phyloP scores from a whole-genome alignment of 2,329 filamentous ascomycete species.

The Trichoderma lentiforme region DNA sequence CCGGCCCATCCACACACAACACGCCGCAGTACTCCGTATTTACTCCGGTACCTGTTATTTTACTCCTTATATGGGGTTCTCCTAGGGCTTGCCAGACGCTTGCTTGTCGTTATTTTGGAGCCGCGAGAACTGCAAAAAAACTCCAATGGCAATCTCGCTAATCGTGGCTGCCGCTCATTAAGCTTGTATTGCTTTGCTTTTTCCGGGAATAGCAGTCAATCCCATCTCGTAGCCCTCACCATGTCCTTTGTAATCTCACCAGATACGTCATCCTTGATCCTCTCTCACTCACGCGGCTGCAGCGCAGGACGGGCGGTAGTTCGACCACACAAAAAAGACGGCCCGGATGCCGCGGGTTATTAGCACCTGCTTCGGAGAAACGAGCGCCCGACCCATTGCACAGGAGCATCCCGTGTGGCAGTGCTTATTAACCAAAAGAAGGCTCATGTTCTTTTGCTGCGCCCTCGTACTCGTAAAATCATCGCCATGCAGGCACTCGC shows the following conservation, averaged over 20 bases:
- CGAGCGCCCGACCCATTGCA: neutral
- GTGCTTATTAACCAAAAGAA: slow-evolving; percentile 13
- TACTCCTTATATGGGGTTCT: slow-evolving; percentile 1
- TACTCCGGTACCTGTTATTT: neutral
- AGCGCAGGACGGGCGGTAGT: neutral
- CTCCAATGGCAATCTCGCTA: slow-evolving; percentile 7
- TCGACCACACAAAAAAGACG: neutral
- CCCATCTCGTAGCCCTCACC: neutral
- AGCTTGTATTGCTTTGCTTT: neutral
- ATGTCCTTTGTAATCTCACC: neutral
- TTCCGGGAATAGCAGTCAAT: neutral
- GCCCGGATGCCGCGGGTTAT: slow-evolving; percentile 2
- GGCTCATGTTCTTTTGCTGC: neutral
- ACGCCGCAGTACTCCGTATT: neutral
- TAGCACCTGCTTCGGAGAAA: slow-evolving; percentile 2
- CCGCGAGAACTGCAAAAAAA: neutral
- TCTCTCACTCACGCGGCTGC: neutral
- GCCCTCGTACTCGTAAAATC: slow-evolving; percentile 16
- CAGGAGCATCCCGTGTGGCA: neutral
- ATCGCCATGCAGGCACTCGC: neutral
- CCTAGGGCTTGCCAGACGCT: neutral
- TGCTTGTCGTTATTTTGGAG: neutral
- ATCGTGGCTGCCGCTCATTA: slow-evolving; percentile 4
- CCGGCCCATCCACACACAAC: neutral
- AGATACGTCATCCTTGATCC: slow-evolving; percentile 5